Evolutionary conservation across 495 filamentous ascomycete species (phyloP), one percentile per base, ranked within the genome.

Genomic region (Aspergillus panamensis): DNA sequence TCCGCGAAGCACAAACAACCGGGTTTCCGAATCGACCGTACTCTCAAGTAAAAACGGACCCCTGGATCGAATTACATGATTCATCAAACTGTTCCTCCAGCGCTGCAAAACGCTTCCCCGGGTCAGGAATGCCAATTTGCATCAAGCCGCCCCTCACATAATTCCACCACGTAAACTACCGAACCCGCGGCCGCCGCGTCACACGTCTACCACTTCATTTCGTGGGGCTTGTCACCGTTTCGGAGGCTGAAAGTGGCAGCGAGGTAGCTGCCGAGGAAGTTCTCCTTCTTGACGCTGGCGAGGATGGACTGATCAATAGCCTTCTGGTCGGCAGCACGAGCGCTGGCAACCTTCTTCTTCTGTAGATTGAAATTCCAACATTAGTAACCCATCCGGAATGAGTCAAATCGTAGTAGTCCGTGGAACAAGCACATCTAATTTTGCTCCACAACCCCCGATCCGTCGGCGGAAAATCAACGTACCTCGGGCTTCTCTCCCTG

Each of bases 181-280:
- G 73, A 76, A 75, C 74, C 73, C 71, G 71, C 72, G 72, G 72
- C 75, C 70, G 67, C 72, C 72, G 63, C 70, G 62, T 66, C 63
- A 63, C 68, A 72, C 67, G 68, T 75, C 74, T 91, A 93, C 85
- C 87, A 93, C 78, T 87, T 84, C 90, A 98, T 97, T 83, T 92
- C 88, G 77, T 97, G 94, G 77, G 95, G 94, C 84, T 90, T 89
- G 82, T 98, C 94, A 72, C 94, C 93, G 83, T 91, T 97, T 76
- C 91, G 86, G 74, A 97, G 87, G 84, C 88, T 93, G 86, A 97
- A 99, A 67, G 84, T 88, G 75, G 85, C 88, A 70, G 84, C 84
- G 60, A 99, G 88, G 82, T 97, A 97, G 73, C 85, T 87, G 71
- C 84, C 74, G 71, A 99, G 86, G 70, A 90, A 79, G 49, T 88